A percentile compares a stretch with the other conserved stretches of the same genome.
These are phyloP conservation scores for Camelina sativa DNA, from an alignment of 345 rosid genomes.

Conservation along the genomic window DNA sequence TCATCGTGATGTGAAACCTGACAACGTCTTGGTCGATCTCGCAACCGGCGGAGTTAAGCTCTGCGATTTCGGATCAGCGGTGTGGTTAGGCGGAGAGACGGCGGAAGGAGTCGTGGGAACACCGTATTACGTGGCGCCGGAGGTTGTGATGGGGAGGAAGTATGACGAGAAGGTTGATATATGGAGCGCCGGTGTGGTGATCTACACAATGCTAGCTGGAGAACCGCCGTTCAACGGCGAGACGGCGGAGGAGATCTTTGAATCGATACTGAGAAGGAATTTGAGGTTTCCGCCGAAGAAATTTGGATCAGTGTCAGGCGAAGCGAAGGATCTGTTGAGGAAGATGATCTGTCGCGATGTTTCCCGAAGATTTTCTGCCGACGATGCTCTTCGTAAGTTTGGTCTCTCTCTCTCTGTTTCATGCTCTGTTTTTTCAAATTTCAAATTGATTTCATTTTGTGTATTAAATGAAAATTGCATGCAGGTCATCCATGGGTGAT, in stretches of 20 bases:
- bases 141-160: constrained; percentile 70
- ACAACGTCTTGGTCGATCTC: constrained; percentile 63
- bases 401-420: background rate
- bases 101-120: constrained; percentile 72
- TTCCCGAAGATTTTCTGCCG: constrained; percentile 73
- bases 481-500: constrained; percentile 44
- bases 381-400: constrained; percentile 75
- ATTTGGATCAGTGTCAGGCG: constrained; percentile 55
- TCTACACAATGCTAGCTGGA: constrained; percentile 77
- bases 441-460: background rate
- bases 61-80: constrained; percentile 81
- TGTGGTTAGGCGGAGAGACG: constrained; percentile 45
- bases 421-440: background rate
- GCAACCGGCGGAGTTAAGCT: constrained; percentile 49
- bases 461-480: background rate
- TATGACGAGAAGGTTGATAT: constrained; percentile 80
- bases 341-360: constrained; percentile 81
- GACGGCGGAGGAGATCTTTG: constrained; percentile 67
- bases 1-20: constrained; percentile 84
- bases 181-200: constrained; percentile 83
- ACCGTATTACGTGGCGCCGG: constrained; percentile 88
- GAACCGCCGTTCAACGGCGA: constrained; percentile 81
- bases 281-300: constrained; percentile 63
- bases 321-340: constrained; percentile 72
- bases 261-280: constrained; percentile 68